phyloP scores from a whole-genome alignment of 345 rosid species.

The Eutrema heterophyllum region DNA sequence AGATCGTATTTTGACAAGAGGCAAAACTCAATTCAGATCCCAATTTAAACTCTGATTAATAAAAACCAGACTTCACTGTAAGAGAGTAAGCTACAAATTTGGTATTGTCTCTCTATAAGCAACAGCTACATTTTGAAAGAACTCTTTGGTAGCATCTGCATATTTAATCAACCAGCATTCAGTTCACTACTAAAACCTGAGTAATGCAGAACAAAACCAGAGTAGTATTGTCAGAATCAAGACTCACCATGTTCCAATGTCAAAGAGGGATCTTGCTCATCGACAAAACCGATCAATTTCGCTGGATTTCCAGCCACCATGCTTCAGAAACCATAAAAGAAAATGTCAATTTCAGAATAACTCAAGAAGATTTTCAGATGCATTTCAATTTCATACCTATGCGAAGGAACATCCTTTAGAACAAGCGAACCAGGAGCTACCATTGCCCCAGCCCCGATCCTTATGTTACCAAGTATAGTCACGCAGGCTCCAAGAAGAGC shows the following conservation, averaged over 20 bases:
- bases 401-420: constrained; percentile 47
- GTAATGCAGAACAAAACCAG: not conserved
- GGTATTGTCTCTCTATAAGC: constrained; percentile 31
- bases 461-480: constrained; percentile 70
- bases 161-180: not conserved
- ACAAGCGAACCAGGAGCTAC: constrained; percentile 77
- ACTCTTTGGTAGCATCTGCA: constrained; percentile 65
- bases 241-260: constrained; percentile 69
- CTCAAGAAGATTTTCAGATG: not conserved
- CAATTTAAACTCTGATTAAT: not conserved
- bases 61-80: not conserved
- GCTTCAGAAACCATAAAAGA: constrained; percentile 35
- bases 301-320: constrained; percentile 77
- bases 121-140: constrained; percentile 52
- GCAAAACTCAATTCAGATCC: not conserved
- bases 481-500: constrained; percentile 73
- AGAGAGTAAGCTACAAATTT: constrained; percentile 34
- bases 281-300: constrained; percentile 46
- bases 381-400: constrained; percentile 14
- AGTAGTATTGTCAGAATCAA: not conserved
- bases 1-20: not conserved
- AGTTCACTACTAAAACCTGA: not conserved
- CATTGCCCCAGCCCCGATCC: constrained; percentile 74
- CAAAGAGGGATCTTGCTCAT: constrained; percentile 62
- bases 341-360: not conserved